Percentiles rank a stretch among this genome's conserved stretches.
Conservation (phyloP, 306 rosid genomes). For the Lathyrus tuberosus region DNA sequence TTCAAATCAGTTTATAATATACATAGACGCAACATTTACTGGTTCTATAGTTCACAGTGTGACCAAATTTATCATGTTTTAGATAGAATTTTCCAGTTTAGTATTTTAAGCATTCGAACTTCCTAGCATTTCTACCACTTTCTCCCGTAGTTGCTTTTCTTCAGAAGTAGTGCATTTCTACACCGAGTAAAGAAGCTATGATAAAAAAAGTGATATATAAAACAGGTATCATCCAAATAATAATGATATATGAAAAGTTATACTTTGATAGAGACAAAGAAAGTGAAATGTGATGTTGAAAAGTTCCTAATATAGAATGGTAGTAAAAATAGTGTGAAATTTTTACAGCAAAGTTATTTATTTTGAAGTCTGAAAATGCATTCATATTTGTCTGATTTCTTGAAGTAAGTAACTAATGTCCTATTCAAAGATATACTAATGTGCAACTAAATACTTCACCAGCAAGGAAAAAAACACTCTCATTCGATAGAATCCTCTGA, state of each 20-base stretch:
- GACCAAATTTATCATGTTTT: too few species aligned
- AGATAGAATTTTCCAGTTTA: too few species aligned
- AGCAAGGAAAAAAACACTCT: conserved; percentile 8
- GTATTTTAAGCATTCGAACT: too few species aligned
- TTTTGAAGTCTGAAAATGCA: conserved; percentile 27
- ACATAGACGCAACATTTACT: too few species aligned
- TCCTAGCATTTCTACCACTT: too few species aligned
- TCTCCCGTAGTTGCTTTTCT: too few species aligned
- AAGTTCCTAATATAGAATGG: conserved; percentile 33
- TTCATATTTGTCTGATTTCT: conserved; percentile 44
- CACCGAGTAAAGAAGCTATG: too few species aligned
- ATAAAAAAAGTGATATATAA: too few species aligned
- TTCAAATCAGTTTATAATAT: too few species aligned
- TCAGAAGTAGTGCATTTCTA: too few species aligned
- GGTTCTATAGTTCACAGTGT: too few species aligned
- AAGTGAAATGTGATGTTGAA: conserved; percentile 23
- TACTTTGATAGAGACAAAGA: neutral
- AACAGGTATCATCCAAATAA: conserved; percentile 30
- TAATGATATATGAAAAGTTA: neutral
- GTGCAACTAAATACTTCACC: conserved; percentile 36
- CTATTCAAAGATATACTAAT: conserved; percentile 42
- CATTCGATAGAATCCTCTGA: conserved; percentile 22
- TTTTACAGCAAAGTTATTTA: conserved; percentile 8
- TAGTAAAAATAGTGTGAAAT: conserved; percentile 32
- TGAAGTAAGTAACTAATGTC: conserved; percentile 42